phyloP scores from a whole-genome alignment of 2,329 filamentous ascomycete genomes.

The Lachnellula hyalina region DNA sequence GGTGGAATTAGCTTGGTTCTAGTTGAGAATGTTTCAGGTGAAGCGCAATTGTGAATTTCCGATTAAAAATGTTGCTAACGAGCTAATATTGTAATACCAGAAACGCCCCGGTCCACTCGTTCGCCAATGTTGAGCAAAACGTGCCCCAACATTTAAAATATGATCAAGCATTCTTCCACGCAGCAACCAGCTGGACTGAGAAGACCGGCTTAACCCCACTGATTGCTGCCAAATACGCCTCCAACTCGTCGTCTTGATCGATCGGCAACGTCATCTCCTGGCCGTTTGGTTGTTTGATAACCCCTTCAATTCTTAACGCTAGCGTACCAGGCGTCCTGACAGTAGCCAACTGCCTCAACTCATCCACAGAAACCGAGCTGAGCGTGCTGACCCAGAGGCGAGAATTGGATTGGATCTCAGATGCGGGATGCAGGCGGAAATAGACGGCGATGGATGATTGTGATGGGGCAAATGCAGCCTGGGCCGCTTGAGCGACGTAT shows the following conservation, averaged over 20 bases:
- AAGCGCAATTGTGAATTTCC: no score
- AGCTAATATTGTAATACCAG: no score
- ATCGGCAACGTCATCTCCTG: conserved; percentile 60
- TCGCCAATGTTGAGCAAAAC: no score
- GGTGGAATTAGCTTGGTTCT: no score
- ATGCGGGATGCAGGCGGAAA: conserved; percentile 64
- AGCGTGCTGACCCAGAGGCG: conserved; percentile 65
- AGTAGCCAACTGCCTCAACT: conserved; percentile 57
- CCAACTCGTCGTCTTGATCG: conserved; percentile 65
- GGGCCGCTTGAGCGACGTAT: conserved; percentile 36
- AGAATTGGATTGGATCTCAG: conserved; percentile 44
- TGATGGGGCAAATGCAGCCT: conserved; percentile 31
- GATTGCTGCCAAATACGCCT: conserved; percentile 61
- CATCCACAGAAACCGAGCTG: conserved; percentile 47
- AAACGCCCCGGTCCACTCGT: no score
- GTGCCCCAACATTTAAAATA: no score
- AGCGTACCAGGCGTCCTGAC: conserved; percentile 55
- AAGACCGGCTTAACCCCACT: conserved; percentile 30
- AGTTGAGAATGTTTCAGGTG: no score
- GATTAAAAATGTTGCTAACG: no score
- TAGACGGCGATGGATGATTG: conserved; percentile 52
- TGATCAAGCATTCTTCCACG: conserved; percentile 23
- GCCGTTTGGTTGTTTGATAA: conserved; percentile 50
- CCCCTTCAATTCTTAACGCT: conserved; percentile 59
- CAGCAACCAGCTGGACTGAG: conserved; percentile 27